Evolutionary conservation across 2,329 filamentous ascomycete genomes (phyloP).

Genomic region (Penicillium brevicompactum): DNA sequence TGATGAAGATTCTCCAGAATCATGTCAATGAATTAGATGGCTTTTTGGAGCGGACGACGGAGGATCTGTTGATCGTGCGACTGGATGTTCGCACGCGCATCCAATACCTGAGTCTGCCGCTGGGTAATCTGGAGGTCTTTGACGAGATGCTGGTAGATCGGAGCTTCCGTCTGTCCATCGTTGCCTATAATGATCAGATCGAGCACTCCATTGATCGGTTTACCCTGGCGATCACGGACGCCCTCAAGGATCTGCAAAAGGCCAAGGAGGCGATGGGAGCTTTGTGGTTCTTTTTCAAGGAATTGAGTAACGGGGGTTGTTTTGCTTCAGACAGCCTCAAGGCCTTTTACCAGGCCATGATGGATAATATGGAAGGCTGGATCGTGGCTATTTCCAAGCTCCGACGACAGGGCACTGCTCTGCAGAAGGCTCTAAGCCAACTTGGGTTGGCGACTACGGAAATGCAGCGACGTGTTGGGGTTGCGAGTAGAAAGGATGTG

Average conservation of each 20-base stretch:
- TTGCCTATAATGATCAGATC: constrained; percentile 86
- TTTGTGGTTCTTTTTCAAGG: constrained; percentile 73
- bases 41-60: constrained; percentile 81
- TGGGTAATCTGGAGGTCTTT: constrained; percentile 80
- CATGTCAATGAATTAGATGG: constrained; percentile 94
- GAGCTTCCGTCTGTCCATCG: constrained; percentile 76
- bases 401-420: constrained; percentile 68
- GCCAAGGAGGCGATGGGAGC: constrained; percentile 75
- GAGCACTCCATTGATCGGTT: constrained; percentile 86
- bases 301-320: constrained; percentile 64
- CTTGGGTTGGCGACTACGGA: constrained; percentile 78
- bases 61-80: constrained; percentile 78
- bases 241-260: constrained; percentile 75
- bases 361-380: constrained; percentile 90
- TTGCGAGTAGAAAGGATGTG: constrained; percentile 73
- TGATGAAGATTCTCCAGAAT: constrained; percentile 82
- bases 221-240: constrained; percentile 72
- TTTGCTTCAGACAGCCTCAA: constrained; percentile 62
- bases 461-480: constrained; percentile 81
- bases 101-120: constrained; percentile 76
- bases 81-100: constrained; percentile 79
- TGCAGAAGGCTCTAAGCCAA: constrained; percentile 70
- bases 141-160: constrained; percentile 86
- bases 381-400: constrained; percentile 76
- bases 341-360: constrained; percentile 85